These are phyloP conservation scores for Closterium sp. DNA, from an alignment of 139 green algal genomes.

Conservation along the genomic window DNA sequence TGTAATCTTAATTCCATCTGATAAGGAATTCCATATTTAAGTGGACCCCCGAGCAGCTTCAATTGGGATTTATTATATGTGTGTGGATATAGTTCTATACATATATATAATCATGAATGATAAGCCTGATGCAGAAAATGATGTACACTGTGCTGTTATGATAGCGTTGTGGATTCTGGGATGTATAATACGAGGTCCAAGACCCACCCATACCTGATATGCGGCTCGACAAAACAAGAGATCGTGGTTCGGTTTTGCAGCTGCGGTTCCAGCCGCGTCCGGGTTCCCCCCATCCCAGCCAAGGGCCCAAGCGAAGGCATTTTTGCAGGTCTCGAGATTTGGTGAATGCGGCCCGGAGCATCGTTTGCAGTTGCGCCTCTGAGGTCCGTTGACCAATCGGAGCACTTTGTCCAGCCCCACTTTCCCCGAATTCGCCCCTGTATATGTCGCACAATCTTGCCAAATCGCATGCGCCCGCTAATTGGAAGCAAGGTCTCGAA, in stretches of 20 bases:
- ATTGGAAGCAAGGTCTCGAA: not conserved
- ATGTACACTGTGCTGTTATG: too few relatives aligned
- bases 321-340: not conserved
- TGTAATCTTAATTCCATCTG: too few relatives aligned
- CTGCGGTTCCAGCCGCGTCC: not conserved
- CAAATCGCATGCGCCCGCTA: not conserved
- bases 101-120: too few relatives aligned
- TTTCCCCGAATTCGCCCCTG: not conserved
- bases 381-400: not conserved
- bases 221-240: not conserved
- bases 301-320: not conserved
- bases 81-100: too few relatives aligned
- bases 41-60: too few relatives aligned
- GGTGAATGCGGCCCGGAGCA: not conserved
- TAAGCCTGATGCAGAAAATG: too few relatives aligned
- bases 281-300: not conserved
- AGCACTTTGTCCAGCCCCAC: not conserved
- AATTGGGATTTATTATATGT: too few relatives aligned
- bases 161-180: too few relatives aligned
- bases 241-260: not conserved
- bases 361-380: not conserved
- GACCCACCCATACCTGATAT: not conserved
- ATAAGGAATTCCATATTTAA: too few relatives aligned
- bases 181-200: too few relatives aligned
- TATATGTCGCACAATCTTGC: not conserved